These are phyloP conservation scores for Aspergillus viridinutans DNA, from an alignment of 2,329 filamentous ascomycete species.

Conservation along the genomic window DNA sequence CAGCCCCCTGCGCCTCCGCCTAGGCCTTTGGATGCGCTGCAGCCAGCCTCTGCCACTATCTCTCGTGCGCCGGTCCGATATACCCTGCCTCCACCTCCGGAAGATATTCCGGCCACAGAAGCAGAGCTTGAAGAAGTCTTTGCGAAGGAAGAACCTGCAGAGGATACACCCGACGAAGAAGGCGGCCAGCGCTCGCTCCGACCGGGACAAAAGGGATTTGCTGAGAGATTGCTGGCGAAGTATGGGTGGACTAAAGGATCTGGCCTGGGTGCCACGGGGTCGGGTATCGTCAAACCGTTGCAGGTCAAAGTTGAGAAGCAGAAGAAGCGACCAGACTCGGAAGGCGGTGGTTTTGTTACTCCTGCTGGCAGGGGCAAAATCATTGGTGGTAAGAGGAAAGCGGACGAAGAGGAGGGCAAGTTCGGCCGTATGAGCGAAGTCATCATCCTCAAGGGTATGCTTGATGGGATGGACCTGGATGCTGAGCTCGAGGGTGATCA, in stretches of 20 bases:
- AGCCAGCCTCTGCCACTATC: conserved; percentile 56
- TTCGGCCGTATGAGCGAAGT: conserved; percentile 77
- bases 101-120: conserved; percentile 51
- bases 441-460: conserved; percentile 77
- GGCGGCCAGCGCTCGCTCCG: conserved; percentile 55
- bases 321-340: conserved; percentile 71
- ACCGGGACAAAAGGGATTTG: conserved; percentile 80
- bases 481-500: conserved; percentile 66
- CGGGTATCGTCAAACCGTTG: conserved; percentile 80
- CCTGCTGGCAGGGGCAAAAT: conserved; percentile 72
- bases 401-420: conserved; percentile 47
- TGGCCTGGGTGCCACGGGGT: conserved; percentile 76
- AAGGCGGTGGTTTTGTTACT: conserved; percentile 72
- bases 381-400: conserved; percentile 66
- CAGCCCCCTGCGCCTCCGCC: conserved; percentile 26
- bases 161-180: conserved; percentile 32
- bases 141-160: conserved; percentile 35
- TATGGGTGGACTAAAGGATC: conserved; percentile 89
- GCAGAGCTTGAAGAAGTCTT: conserved; percentile 49
- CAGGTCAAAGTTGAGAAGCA: conserved; percentile 81
- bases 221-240: conserved; percentile 82
- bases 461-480: conserved; percentile 76
- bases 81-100: conserved; percentile 49
- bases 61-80: conserved; percentile 77
- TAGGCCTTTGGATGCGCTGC: conserved; percentile 37